Percentiles rank a stretch among this genome's conserved stretches.
Evolutionary conservation across 1,139 yeast species (phyloP).

Genomic region (Sugiyamaella paludigena): DNA sequence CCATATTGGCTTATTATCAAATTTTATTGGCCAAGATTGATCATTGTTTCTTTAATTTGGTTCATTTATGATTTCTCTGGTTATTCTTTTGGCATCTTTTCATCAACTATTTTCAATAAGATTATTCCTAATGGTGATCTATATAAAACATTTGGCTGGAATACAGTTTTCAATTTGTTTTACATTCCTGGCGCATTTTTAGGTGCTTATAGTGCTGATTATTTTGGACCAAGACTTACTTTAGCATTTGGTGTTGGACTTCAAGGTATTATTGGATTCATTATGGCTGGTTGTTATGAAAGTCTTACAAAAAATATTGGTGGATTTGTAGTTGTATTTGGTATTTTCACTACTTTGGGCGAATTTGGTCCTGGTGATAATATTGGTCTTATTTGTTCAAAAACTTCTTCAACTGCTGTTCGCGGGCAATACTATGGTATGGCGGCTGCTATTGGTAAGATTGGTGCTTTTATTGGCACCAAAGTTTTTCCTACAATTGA

Average conservation of each 20-base stretch:
- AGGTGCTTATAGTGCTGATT: constrained; percentile 83
- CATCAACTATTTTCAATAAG: constrained; percentile 59
- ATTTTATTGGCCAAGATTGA: constrained; percentile 80
- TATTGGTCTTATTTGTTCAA: constrained; percentile 82
- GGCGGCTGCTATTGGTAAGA: constrained; percentile 87
- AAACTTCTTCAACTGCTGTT: constrained; percentile 80
- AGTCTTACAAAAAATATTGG: constrained; percentile 60
- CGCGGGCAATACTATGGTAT: constrained; percentile 90
- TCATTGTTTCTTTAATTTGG: constrained; percentile 76
- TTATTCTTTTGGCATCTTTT: constrained; percentile 84
- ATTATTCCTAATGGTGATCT: constrained; percentile 58
- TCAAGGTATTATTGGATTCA: constrained; percentile 81
- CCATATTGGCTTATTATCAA: constrained; percentile 72
- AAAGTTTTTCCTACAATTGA: constrained; percentile 79
- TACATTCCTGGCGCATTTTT: constrained; percentile 86
- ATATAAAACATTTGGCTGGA: constrained; percentile 87
- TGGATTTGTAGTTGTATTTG: constrained; percentile 80
- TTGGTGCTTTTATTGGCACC: constrained; percentile 91
- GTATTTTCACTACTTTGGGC: constrained; percentile 81
- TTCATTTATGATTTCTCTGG: constrained; percentile 85
- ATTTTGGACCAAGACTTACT: constrained; percentile 82
- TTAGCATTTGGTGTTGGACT: constrained; percentile 62
- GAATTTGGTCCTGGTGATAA: constrained; percentile 96
- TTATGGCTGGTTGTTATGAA: constrained; percentile 73
- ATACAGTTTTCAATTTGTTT: constrained; percentile 80